These are phyloP conservation scores for Neospermospora avenae DNA, from an alignment of 2,329 filamentous ascomycete species.

Conservation along the genomic window DNA sequence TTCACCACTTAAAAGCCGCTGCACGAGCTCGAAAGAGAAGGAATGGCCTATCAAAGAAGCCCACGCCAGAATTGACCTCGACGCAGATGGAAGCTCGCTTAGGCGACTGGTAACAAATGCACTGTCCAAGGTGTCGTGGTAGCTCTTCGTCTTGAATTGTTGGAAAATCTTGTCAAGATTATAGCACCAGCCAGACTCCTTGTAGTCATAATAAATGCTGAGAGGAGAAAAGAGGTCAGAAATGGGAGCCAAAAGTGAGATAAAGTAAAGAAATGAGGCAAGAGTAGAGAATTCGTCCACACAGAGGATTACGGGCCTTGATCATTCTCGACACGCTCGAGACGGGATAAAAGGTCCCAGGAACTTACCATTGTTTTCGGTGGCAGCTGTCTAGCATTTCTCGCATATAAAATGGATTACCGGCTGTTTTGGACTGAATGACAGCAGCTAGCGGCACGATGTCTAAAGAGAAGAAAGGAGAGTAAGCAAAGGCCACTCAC, in stretches of 20 bases:
- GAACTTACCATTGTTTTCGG: constrained; percentile 63
- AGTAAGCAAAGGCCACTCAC: no score
- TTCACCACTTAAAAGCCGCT: constrained; percentile 71
- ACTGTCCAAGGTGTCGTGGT: constrained; percentile 76
- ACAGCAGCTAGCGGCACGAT: constrained; percentile 76
- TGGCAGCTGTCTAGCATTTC: constrained; percentile 89
- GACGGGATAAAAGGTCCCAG: no score
- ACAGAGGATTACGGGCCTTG: no score
- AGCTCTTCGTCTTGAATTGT: constrained; percentile 75
- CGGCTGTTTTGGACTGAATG: constrained; percentile 70
- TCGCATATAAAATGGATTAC: constrained; percentile 87
- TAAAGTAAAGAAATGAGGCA: no score
- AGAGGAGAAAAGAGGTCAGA: no score
- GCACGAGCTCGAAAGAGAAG: constrained; percentile 81
- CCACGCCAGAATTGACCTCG: constrained; percentile 83
- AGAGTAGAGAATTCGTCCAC: no score
- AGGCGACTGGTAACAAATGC: constrained; percentile 79
- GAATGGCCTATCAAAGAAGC: constrained; percentile 76
- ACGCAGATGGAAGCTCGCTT: constrained; percentile 68
- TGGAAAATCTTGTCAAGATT: constrained; percentile 83
- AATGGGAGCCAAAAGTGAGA: no score
- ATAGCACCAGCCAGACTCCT: constrained; percentile 76
- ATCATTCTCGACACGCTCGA: no score
- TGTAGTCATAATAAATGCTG: constrained; percentile 82
- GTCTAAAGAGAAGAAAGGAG: constrained; percentile 33